Percentiles rank a stretch among this genome's conserved stretches.
phyloP scores from a whole-genome alignment of 2,329 filamentous ascomycete species.

The Apiospora aurea region DNA sequence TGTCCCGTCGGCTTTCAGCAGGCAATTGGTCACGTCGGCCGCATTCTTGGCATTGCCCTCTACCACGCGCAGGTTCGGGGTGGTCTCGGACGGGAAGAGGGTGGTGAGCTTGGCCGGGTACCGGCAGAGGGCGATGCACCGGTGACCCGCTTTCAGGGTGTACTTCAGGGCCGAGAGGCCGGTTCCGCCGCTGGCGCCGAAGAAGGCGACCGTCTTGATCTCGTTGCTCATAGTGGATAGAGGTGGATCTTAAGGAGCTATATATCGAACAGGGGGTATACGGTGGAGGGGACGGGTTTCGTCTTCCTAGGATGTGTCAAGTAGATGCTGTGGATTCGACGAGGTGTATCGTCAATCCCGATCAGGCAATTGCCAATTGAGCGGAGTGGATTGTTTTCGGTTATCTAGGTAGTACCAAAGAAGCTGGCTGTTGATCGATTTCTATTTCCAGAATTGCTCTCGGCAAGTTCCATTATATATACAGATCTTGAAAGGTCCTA shows the following conservation, averaged over 20 bases:
- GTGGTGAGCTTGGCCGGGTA: constrained; percentile 55
- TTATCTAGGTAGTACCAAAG: background rate
- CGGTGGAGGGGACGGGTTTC: too few species aligned
- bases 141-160: constrained; percentile 53
- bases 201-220: constrained; percentile 55
- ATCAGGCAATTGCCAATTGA: background rate
- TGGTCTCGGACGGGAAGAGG: constrained; percentile 40
- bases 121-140: constrained; percentile 58
- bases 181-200: constrained; percentile 60
- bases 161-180: constrained; percentile 55
- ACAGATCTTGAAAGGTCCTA: background rate
- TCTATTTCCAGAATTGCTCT: background rate
- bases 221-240: background rate
- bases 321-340: background rate
- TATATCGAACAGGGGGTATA: background rate
- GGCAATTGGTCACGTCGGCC: constrained; percentile 44
- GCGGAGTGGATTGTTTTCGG: background rate
- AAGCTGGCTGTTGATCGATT: background rate
- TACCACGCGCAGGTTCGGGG: constrained; percentile 50
- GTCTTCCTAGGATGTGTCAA: too few species aligned
- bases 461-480: background rate
- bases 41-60: constrained; percentile 57
- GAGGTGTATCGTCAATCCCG: background rate
- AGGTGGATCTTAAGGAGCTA: too few species aligned
- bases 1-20: constrained; percentile 40